A percentile compares a stretch with the other conserved stretches of the same genome.
These are phyloP conservation scores for Funneliformis caledonium DNA, from an alignment of 371 early-diverging fungal genomes.

Conservation along the genomic window DNA sequence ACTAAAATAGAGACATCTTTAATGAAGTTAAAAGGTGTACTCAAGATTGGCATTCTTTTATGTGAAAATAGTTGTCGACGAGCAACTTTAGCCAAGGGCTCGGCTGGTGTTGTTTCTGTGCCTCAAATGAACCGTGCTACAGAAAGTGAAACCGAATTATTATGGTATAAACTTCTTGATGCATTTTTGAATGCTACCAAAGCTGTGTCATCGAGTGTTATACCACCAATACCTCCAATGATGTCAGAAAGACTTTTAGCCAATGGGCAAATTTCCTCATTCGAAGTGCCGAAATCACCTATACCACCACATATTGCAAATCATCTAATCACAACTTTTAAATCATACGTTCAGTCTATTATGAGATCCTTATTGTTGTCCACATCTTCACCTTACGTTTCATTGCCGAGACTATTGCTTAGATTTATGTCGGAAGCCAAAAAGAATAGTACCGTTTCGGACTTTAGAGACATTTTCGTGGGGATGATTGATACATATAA, in stretches of 20 bases:
- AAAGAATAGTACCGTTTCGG: constrained; percentile 69
- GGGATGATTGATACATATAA: constrained; percentile 79
- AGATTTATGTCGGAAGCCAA: constrained; percentile 61
- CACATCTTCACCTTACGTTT: constrained; percentile 69
- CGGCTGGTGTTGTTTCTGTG: constrained; percentile 13
- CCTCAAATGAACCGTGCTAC: constrained; percentile 15
- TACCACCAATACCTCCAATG: constrained; percentile 13
- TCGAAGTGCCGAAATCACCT: constrained; percentile 19
- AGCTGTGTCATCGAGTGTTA: constrained; percentile 24
- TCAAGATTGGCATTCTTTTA: constrained; percentile 63
- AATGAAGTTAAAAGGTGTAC: constrained; percentile 63
- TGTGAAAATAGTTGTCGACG: constrained; percentile 61
- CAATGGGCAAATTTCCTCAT: constrained; percentile 27
- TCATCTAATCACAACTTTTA: constrained; percentile 60
- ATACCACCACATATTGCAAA: constrained; percentile 45
- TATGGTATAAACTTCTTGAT: constrained; percentile 75
- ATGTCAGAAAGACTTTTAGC: constrained; percentile 29
- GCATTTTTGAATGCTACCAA: constrained; percentile 57
- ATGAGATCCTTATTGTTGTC: constrained; percentile 64
- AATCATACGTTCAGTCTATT: constrained; percentile 68
- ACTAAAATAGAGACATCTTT: constrained; percentile 56
- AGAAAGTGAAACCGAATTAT: constrained; percentile 58
- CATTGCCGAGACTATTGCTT: constrained; percentile 65
- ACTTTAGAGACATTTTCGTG: constrained; percentile 72
- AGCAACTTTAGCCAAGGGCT: constrained; percentile 44